phyloP scores from a whole-genome alignment of 2,329 filamentous ascomycete species.

The Colletotrichum cereale region DNA sequence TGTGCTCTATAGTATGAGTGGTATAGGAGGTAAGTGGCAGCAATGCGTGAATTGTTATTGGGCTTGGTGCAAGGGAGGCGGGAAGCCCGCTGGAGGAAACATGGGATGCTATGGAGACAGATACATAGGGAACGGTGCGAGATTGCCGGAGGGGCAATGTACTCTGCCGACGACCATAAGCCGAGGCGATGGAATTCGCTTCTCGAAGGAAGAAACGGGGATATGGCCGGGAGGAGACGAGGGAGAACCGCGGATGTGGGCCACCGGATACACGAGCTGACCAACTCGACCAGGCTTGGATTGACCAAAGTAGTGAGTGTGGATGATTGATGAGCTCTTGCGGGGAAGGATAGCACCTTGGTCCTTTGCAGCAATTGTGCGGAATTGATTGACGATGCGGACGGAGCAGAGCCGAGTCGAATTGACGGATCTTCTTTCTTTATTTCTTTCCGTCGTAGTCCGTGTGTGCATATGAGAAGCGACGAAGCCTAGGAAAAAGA shows the following conservation, averaged over 20 bases:
- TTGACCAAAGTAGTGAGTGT: background rate
- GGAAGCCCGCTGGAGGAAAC: conserved; percentile 30
- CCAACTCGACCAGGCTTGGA: conserved; percentile 6
- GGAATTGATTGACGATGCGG: conserved; percentile 16
- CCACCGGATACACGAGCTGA: conserved; percentile 5
- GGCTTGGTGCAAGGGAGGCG: conserved; percentile 26
- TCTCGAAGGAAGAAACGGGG: conserved; percentile 40
- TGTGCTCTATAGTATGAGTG: background rate
- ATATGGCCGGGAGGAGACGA: conserved; percentile 6
- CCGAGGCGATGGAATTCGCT: conserved; percentile 28
- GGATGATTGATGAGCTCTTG: conserved; percentile 32
- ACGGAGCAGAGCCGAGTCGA: conserved; percentile 17
- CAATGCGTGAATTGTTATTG: conserved; percentile 14
- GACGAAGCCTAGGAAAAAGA: background rate
- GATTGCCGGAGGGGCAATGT: background rate
- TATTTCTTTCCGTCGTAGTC: background rate
- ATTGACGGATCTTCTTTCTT: conserved; percentile 18
- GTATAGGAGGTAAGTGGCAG: background rate
- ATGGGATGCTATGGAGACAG: conserved; percentile 1
- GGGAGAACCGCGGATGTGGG: conserved; percentile 16
- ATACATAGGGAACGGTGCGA: background rate
- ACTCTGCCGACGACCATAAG: background rate
- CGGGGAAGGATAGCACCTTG: conserved; percentile 29
- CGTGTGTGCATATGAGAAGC: background rate
- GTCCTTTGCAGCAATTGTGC: conserved; percentile 9